These are phyloP conservation scores for Halenospora varia DNA, from an alignment of 495 filamentous ascomycete species.

Conservation along the genomic window DNA sequence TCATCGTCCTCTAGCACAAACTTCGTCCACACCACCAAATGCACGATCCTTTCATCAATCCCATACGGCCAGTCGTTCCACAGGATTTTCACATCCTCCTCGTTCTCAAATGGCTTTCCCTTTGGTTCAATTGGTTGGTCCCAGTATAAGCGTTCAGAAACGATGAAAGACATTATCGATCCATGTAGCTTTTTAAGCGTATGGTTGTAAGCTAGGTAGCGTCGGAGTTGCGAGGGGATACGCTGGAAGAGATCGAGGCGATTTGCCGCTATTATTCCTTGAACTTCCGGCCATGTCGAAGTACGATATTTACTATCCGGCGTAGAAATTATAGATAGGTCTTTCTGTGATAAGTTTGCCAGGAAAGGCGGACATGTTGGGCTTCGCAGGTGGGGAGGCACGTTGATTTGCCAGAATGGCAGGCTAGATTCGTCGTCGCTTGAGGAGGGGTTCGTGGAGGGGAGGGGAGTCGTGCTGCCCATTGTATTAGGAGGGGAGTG, in stretches of 20 bases:
- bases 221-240: conserved; percentile 65
- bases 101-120: conserved; percentile 41
- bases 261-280: conserved; percentile 57
- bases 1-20: conserved; percentile 64
- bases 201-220: conserved; percentile 64
- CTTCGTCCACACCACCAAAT: conserved; percentile 90
- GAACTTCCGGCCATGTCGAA: conserved; percentile 36
- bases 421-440: conserved; percentile 19
- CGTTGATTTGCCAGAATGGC: conserved; percentile 80
- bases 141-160: conserved; percentile 65
- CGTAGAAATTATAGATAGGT: conserved; percentile 58
- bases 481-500: not conserved
- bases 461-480: conserved; percentile 7
- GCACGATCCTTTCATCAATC: conserved; percentile 67
- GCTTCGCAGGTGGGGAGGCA: conserved; percentile 57
- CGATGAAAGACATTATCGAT: conserved; percentile 69
- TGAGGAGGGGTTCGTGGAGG: not conserved
- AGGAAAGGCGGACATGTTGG: conserved; percentile 68
- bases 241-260: conserved; percentile 70
- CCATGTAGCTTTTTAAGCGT: conserved; percentile 61
- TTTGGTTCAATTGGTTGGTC: conserved; percentile 30
- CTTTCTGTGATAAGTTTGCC: conserved; percentile 46
- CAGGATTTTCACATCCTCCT: conserved; percentile 64
- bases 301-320: conserved; percentile 42
- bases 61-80: conserved; percentile 94